A percentile compares a stretch with the other conserved stretches of the same genome.
These are phyloP conservation scores for Avena sativa DNA, from an alignment of 176 grass and related monocot genomes.

Conservation along the genomic window DNA sequence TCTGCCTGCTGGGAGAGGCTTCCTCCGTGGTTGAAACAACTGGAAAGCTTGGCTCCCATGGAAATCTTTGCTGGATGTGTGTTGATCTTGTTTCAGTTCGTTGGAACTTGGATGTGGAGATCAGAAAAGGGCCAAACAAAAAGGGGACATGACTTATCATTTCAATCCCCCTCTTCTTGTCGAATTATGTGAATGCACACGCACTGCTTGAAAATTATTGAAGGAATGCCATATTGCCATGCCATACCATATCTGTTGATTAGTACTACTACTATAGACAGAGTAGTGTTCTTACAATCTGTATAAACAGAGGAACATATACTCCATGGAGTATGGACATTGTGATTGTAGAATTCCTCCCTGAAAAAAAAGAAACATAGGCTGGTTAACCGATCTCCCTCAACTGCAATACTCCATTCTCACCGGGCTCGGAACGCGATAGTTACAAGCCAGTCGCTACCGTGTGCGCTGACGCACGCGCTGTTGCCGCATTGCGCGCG, in stretches of 20 bases:
- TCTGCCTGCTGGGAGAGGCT: constrained; percentile 13
- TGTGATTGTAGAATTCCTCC: no score
- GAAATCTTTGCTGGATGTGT: not conserved
- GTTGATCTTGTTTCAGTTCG: not conserved
- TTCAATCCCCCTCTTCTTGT: not conserved
- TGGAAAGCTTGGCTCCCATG: constrained; percentile 60
- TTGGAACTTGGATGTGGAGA: constrained; percentile 7
- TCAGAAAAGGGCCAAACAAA: not conserved
- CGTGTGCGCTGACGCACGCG: constrained; percentile 9
- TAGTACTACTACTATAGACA: no score
- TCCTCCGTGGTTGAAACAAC: constrained; percentile 1
- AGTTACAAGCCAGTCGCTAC: not conserved
- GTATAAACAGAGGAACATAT: no score
- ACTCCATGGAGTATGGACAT: no score
- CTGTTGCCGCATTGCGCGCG: not conserved
- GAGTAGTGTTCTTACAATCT: no score
- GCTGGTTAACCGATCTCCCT: no score
- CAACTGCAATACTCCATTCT: not conserved
- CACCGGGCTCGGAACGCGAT: not conserved
- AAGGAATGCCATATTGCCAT: not conserved
- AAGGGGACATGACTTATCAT: not conserved
- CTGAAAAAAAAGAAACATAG: not conserved
- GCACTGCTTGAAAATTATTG: not conserved
- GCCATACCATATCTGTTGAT: not conserved
- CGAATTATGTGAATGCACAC: not conserved